These are phyloP conservation scores for Sarcocystis neurona DNA, from an alignment of 169 alveolate genomes.

Conservation along the genomic window DNA sequence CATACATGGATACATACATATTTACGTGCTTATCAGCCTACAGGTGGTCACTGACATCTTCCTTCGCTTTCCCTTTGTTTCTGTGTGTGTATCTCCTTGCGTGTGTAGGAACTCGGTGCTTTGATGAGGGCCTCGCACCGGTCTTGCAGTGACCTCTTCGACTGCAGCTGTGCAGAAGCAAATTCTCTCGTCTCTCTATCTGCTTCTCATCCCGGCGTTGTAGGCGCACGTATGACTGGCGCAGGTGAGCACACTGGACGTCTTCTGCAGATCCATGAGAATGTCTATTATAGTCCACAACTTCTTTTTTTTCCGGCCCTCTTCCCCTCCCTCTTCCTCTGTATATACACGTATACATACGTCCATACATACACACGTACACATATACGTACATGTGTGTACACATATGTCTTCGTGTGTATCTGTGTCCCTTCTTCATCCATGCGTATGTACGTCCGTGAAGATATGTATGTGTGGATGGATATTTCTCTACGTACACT, in stretches of 20 bases:
- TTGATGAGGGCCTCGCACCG: neutral
- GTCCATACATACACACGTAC: too few relatives aligned
- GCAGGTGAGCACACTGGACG: constrained; percentile 4
- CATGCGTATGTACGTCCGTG: neutral
- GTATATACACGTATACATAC: too few relatives aligned
- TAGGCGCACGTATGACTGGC: neutral
- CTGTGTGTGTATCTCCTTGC: neutral
- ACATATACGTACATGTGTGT: too few relatives aligned
- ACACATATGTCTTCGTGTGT: too few relatives aligned
- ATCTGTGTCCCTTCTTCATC: neutral
- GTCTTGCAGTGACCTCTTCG: neutral
- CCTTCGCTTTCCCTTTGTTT: neutral
- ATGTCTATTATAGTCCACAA: too few relatives aligned
- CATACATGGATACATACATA: too few relatives aligned
- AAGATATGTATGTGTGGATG: neutral
- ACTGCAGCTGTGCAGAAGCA: constrained; percentile 14
- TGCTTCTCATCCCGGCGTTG: neutral
- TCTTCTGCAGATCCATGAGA: too few relatives aligned
- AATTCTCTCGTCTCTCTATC: neutral
- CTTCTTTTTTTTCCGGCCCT: neutral
- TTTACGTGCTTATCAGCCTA: too few relatives aligned
- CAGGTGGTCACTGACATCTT: too few relatives aligned
- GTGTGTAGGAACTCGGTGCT: neutral
- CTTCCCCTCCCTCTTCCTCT: too few relatives aligned
- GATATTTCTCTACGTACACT: neutral